Evolutionary conservation across 345 rosid species (phyloP).

Genomic region (Murraya koenigii): DNA sequence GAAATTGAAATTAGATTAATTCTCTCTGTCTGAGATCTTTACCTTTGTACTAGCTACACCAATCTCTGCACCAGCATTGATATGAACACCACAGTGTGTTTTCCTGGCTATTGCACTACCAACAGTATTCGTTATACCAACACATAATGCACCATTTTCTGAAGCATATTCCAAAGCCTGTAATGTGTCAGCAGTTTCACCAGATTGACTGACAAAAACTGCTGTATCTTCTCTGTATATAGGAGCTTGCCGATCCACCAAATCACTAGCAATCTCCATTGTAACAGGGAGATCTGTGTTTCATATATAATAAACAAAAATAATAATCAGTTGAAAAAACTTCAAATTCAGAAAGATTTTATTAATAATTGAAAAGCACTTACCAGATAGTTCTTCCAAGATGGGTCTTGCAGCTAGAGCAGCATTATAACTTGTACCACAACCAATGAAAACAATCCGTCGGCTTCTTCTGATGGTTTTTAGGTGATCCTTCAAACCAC

Average conservation of each 20-base stretch:
- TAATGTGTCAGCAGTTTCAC: slow-evolving; percentile 97
- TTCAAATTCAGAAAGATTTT: background rate
- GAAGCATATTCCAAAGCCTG: slow-evolving; percentile 78
- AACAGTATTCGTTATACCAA: slow-evolving; percentile 94
- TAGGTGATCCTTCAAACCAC: slow-evolving; percentile 94
- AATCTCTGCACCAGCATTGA: slow-evolving; percentile 95
- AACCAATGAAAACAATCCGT: slow-evolving; percentile 86
- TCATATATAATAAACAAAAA: slow-evolving; percentile 1
- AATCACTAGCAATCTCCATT: slow-evolving; percentile 98
- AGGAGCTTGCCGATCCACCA: slow-evolving; percentile 90
- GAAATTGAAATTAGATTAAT: background rate
- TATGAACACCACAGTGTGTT: slow-evolving; percentile 90
- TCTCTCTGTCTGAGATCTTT: slow-evolving; percentile 9
- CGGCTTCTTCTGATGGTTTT: slow-evolving; percentile 90
- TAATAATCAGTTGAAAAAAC: background rate
- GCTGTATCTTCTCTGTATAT: slow-evolving; percentile 98
- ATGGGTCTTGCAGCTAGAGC: slow-evolving; percentile 96
- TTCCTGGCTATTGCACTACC: slow-evolving; percentile 93
- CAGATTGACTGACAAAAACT: slow-evolving; percentile 96
- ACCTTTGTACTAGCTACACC: slow-evolving; percentile 99
- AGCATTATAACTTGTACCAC: slow-evolving; percentile 97
- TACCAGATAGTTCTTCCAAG: slow-evolving; percentile 95
- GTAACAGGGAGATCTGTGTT: slow-evolving; percentile 84
- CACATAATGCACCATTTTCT: slow-evolving; percentile 90
- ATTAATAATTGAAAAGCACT: slow-evolving; percentile 16